Conservation (phyloP, 768 basidiomycete genomes). For the Russula olivacea region DNA sequence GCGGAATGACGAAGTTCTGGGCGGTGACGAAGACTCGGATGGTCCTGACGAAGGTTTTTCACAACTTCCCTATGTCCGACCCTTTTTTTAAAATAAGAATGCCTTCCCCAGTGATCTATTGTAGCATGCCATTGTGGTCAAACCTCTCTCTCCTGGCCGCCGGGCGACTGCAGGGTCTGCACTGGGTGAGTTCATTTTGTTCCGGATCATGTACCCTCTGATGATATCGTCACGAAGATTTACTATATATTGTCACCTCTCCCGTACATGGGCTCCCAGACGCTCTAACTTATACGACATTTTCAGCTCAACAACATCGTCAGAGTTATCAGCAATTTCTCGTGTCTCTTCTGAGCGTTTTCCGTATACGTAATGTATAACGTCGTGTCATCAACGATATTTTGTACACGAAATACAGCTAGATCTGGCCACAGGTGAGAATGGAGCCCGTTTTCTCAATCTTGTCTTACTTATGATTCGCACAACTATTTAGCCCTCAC, state of each 20-base stretch:
- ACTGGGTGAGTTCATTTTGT: conserved; percentile 31
- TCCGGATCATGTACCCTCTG: background rate
- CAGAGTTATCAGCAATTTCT: conserved; percentile 66
- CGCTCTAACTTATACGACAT: background rate
- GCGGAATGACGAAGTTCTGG: too few relatives aligned
- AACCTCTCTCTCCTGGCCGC: conserved; percentile 54
- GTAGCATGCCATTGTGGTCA: conserved; percentile 44
- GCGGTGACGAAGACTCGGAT: too few relatives aligned
- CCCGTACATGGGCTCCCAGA: background rate
- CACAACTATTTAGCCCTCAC: conserved; percentile 51
- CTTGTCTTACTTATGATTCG: background rate
- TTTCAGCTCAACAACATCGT: conserved; percentile 41
- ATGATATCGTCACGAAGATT: conserved; percentile 28
- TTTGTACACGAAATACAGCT: conserved; percentile 55
- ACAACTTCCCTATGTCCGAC: too few relatives aligned
- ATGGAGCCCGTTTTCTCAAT: background rate
- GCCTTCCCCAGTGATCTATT: too few relatives aligned
- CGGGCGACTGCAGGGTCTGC: conserved; percentile 53
- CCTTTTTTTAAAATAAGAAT: too few relatives aligned
- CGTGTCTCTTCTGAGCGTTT: conserved; percentile 39
- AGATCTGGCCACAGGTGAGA: conserved; percentile 54
- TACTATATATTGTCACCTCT: conserved; percentile 32
- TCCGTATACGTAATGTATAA: background rate
- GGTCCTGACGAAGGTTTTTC: too few relatives aligned
- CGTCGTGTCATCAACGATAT: too few relatives aligned